Conservation (phyloP, 805 yeast genomes). For the Wickerhamiella qilinensis region DNA sequence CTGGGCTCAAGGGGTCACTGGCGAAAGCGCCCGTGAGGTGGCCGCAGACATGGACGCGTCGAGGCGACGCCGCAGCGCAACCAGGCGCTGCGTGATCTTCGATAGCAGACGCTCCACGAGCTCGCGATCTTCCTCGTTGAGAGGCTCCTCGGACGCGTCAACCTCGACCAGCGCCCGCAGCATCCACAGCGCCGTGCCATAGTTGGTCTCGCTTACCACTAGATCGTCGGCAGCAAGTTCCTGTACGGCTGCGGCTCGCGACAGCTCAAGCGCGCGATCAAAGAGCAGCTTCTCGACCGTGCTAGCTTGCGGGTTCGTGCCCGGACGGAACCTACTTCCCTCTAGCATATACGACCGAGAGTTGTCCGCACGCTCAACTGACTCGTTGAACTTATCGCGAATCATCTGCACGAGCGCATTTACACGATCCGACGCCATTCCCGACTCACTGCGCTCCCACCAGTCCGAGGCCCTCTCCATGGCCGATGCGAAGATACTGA, state of each 20-base stretch:
- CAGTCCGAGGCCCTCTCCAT: slow-evolving; percentile 76
- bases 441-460: slow-evolving; percentile 38
- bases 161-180: slow-evolving; percentile 64
- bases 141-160: slow-evolving; percentile 20
- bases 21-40: not conserved
- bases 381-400: slow-evolving; percentile 74
- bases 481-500: slow-evolving; percentile 68
- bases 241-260: slow-evolving; percentile 77
- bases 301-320: slow-evolving; percentile 18
- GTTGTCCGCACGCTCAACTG: slow-evolving; percentile 72
- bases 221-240: slow-evolving; percentile 60
- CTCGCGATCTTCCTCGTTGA: slow-evolving; percentile 57
- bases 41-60: not conserved
- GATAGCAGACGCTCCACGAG: slow-evolving; percentile 69
- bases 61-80: slow-evolving; percentile 34
- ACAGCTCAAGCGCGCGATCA: slow-evolving; percentile 86
- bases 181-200: slow-evolving; percentile 93
- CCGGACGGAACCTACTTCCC: not conserved
- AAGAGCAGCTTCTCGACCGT: slow-evolving; percentile 81
- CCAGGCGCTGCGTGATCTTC: slow-evolving; percentile 66
- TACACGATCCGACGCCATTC: slow-evolving; percentile 9
- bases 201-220: slow-evolving; percentile 68
- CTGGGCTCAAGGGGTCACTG: not conserved
- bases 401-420: slow-evolving; percentile 71
- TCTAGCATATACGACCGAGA: not conserved